These are phyloP conservation scores for Potentilla sterilis DNA, from an alignment of 306 rosid species.

Conservation along the genomic window DNA sequence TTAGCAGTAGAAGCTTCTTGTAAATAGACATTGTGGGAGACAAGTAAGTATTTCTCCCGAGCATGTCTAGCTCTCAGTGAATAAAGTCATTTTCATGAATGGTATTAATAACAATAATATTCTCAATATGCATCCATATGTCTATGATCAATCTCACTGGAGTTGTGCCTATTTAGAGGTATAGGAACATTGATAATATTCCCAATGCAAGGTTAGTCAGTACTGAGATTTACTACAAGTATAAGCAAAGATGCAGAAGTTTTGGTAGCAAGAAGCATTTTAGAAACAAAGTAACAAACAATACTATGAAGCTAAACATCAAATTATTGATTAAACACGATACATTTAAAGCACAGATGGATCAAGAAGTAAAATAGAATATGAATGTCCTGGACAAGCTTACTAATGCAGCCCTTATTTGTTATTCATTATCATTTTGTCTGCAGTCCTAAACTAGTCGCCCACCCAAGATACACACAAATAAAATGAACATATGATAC, in stretches of 20 bases:
- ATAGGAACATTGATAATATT: not conserved
- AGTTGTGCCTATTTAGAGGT: not conserved
- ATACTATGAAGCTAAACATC: not conserved
- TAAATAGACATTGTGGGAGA: conserved; percentile 23
- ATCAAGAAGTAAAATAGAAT: not conserved
- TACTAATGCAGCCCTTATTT: conserved; percentile 41
- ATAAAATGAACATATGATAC: not conserved
- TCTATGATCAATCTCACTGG: not conserved
- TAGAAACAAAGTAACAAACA: not conserved
- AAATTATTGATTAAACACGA: not conserved
- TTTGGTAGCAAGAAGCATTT: not conserved
- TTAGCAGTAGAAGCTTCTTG: conserved; percentile 92
- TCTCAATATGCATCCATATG: not conserved
- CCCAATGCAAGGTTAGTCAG: not conserved
- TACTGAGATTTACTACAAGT: not conserved
- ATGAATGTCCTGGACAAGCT: conserved; percentile 31
- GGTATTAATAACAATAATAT: not conserved
- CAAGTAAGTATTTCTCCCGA: not conserved
- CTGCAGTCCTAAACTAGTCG: conserved; percentile 15
- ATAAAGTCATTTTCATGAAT: conserved; percentile 20
- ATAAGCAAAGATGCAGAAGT: not conserved
- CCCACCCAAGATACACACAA: conserved; percentile 9
- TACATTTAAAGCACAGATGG: not conserved
- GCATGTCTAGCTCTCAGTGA: conserved; percentile 17
- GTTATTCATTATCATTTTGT: conserved; percentile 3